Base-by-base conservation (phyloP, 1,139 yeast genomes). In the Nadsonia commutata region DNA sequence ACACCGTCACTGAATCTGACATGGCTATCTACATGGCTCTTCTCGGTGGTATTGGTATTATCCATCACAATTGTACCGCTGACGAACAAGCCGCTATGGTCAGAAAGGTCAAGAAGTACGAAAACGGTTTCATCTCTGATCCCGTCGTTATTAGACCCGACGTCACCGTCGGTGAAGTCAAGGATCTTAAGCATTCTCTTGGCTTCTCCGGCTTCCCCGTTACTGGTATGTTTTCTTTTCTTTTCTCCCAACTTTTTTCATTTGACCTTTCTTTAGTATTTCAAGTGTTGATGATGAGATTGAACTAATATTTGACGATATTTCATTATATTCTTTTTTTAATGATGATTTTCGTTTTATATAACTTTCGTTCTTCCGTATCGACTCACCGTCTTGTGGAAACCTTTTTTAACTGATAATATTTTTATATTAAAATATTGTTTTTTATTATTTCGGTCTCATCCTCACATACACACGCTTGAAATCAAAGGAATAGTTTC, bases 331-430 rank as follows among this genome's bases (percentile, higher is more conserved):
- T 13, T 16, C 20, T 36, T 20, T 13, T 20, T 20, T 36, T 41
- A 20, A 64, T 80, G 94, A 83, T 82, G 94, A 77, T 70, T 65
- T 64, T 62, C 46, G 54, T 57, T 56, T 55, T 59, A 55, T 63
- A 71, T 84, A 86, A 90, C 97, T 90, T 90, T 90, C 98, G 97
- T 90, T 90, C 98, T 90, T 81, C 98, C 95, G 96, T 52, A 60
- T 64, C 57, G 82, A 84, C 93, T 80, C 79, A 81, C 94, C 94
- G 88, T 83, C 95, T 74, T 85, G 96, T 67, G 94, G 96, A 86
- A 53, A 69, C 55, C 54, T 66, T 60, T 60, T 62, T 57, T 55
- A 55, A 75, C 71, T 76, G 68, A 46, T 45, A 47, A 36, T 31
- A 18, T 41, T 43, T 38, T 18, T 20, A 40, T 17, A 36, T 20